Conservation (phyloP, 345 rosid genomes). For the Microthlaspi erraticum region DNA sequence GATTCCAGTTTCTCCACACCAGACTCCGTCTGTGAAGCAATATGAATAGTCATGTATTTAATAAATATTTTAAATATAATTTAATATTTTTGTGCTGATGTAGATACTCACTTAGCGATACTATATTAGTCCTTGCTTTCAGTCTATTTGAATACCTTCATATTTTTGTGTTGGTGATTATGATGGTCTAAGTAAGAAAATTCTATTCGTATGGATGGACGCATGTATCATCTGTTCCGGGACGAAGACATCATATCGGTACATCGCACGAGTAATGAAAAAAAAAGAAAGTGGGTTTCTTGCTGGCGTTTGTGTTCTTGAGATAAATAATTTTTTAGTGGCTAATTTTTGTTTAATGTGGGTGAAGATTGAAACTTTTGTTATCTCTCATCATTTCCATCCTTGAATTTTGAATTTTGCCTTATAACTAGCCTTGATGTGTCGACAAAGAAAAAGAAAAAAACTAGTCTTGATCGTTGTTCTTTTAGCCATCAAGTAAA, state of each 20-base stretch:
- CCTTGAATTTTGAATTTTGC: conserved; percentile 13
- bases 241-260: conserved; percentile 66
- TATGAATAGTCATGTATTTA: too few relatives aligned
- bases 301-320: conserved; percentile 22
- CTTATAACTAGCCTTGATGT: conserved; percentile 18
- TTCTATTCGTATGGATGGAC: background rate
- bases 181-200: background rate
- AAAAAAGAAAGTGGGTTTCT: conserved; percentile 29
- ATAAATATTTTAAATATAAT: too few relatives aligned
- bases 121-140: too few relatives aligned
- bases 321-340: background rate
- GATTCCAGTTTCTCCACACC: too few relatives aligned
- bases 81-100: too few relatives aligned
- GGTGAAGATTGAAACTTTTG: conserved; percentile 15
- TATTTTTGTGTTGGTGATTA: too few relatives aligned
- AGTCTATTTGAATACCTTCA: too few relatives aligned
- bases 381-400: conserved; percentile 13
- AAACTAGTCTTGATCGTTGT: background rate
- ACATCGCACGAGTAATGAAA: conserved; percentile 58
- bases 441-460: background rate
- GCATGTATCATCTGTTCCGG: conserved; percentile 57
- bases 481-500: conserved; percentile 5
- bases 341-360: background rate
- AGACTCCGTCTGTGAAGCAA: too few relatives aligned
- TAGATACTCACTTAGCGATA: too few relatives aligned